Conservation (phyloP, 441 rosid species). For the Arabidopsis lyrata region DNA sequence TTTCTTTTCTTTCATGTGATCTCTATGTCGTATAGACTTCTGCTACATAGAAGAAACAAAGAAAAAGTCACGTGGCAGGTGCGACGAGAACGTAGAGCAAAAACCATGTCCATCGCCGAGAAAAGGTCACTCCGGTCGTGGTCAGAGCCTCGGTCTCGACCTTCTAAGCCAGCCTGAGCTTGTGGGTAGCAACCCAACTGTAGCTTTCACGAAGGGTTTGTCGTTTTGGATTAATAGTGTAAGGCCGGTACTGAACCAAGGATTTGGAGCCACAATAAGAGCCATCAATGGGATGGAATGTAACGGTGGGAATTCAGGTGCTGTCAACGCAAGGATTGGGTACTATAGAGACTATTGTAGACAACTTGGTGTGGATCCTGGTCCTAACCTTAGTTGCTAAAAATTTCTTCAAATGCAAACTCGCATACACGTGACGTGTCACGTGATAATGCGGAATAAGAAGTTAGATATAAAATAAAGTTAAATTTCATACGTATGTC, state of each 20-base stretch:
- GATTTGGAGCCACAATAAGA: constrained; percentile 67
- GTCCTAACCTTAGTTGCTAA: constrained; percentile 49
- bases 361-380: constrained; percentile 65
- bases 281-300: constrained; percentile 69
- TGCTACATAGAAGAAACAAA: background rate
- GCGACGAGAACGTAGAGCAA: background rate
- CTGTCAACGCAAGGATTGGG: constrained; percentile 51
- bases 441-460: constrained; percentile 5
- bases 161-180: constrained; percentile 56
- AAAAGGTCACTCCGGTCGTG: constrained; percentile 57
- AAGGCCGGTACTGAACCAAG: constrained; percentile 53
- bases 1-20: background rate
- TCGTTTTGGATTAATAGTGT: constrained; percentile 66
- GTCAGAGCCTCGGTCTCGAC: constrained; percentile 50
- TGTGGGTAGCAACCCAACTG: constrained; percentile 51
- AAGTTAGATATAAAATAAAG: constrained; percentile 24
- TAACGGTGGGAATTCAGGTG: constrained; percentile 47
- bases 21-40: background rate
- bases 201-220: constrained; percentile 58
- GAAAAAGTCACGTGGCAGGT: background rate
- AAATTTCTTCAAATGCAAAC: background rate
- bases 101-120: constrained; percentile 13
- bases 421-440: background rate
- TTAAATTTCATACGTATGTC: background rate
- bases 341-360: constrained; percentile 61